Base-by-base conservation (phyloP, 1,139 yeast species). In the Geotrichum siamense region DNA sequence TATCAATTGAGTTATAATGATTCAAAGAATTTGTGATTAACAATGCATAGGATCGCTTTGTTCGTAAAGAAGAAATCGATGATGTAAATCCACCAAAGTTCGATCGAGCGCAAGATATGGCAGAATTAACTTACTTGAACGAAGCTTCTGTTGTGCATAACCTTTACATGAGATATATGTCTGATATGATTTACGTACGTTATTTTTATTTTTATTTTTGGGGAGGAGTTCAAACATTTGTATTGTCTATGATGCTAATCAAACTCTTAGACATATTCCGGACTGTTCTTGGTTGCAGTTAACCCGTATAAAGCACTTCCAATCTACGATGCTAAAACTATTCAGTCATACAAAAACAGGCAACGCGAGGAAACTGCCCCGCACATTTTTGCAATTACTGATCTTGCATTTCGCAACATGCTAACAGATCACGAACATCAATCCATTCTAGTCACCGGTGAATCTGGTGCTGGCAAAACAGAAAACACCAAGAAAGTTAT, bases 391-490 rank as follows among this genome's bases (percentile, higher is more conserved):
- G 94, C 94, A 1, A 80, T 84, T 26, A 85, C 97, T 0, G 96
- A 91, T 58, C 78, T 78, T 37, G 94, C 98, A 1, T 85, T 79
- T 55, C 74, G 86, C 49, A 84, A 82, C 56, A 70, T 91, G 63
- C 68, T 85, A 17, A 71, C 74, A 23, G 80, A 82, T 54, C 73
- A 70, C 40, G 80, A 79, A 56, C 83, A 89, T 62, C 98, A 91
- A 64, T 81, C 93, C 13, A 86, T 91, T 43, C 69, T 91, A 44
- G 97, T 91, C 12, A 91, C 98, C 1, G 99, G 99, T 50, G 99
- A 91, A 61, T 83, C 95, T 25, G 99, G 98, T 50, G 98, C 98
- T 0, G 98, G 98, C 46, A 91, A 91, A 61, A 91, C 98, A 0
- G 98, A 91, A 65, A 91, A 86, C 55, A 91, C 98, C n/a, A 91